Percentiles rank a stretch among this genome's conserved stretches.
Evolutionary conservation across 2,329 filamentous ascomycete species (phyloP).

Genomic region (Aschersonia sp.): DNA sequence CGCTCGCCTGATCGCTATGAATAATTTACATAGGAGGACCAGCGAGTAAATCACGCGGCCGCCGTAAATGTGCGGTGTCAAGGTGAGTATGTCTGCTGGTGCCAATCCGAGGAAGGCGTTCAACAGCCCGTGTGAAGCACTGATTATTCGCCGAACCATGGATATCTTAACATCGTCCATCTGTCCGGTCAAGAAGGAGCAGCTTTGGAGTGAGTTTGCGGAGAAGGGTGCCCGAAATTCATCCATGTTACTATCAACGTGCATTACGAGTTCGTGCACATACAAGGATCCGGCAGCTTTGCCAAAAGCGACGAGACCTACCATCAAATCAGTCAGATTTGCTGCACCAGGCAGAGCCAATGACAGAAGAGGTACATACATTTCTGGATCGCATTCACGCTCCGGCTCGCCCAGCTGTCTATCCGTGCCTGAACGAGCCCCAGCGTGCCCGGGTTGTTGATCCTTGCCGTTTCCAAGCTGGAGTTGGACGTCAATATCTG

Average conservation of each 20-base stretch:
- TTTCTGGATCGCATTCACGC: neutral
- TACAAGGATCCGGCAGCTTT: slow-evolving; percentile 1
- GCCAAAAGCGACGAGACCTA: slow-evolving; percentile 2
- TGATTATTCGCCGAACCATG: slow-evolving; percentile 1
- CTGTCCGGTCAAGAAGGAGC: slow-evolving; percentile 1
- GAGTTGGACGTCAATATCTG: neutral
- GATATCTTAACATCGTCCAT: neutral
- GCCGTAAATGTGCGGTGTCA: slow-evolving; percentile 3
- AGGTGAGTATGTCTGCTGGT: neutral
- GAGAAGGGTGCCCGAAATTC: slow-evolving; percentile 3
- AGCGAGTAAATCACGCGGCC: slow-evolving; percentile 2
- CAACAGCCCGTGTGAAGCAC: slow-evolving; percentile 1
- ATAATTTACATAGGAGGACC: slow-evolving; percentile 2
- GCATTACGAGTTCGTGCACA: slow-evolving; percentile 2
- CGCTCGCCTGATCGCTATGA: neutral
- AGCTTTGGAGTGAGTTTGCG: slow-evolving; percentile 1
- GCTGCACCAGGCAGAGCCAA: neutral
- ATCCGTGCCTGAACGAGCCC: neutral
- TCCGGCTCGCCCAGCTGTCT: neutral
- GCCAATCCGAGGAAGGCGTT: slow-evolving; percentile 1
- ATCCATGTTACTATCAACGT: slow-evolving; percentile 1
- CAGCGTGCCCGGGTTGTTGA: neutral
- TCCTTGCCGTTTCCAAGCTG: neutral
- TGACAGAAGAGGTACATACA: neutral
- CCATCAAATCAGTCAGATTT: neutral